Evolutionary conservation across 2,329 filamentous ascomycete genomes (phyloP).

Genomic region (Xylariaceae sp.): DNA sequence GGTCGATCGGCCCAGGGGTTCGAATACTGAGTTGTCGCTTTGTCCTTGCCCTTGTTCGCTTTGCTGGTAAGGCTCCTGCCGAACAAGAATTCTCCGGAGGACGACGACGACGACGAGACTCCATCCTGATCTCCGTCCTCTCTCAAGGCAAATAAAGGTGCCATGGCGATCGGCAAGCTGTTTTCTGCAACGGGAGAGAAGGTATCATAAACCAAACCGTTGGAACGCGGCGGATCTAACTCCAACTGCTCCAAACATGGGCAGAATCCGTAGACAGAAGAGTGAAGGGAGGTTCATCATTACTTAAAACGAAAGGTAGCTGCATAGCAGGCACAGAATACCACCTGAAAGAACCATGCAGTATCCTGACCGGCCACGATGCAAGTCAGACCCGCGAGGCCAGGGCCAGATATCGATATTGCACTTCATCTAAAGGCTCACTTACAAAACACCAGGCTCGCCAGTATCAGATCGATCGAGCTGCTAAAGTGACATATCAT

Average conservation of each 20-base stretch:
- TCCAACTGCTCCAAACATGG: no score
- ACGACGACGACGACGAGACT: neutral
- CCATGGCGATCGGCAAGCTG: neutral
- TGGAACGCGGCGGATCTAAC: neutral
- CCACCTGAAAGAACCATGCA: no score
- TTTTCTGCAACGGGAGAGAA: neutral
- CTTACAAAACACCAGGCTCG: no score
- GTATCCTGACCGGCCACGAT: no score
- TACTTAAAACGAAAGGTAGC: neutral
- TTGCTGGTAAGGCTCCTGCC: neutral
- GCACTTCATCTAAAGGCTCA: no score
- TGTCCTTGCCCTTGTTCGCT: constrained; percentile 7
- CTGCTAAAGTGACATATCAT: no score
- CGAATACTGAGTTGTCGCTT: neutral
- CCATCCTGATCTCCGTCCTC: constrained; percentile 2
- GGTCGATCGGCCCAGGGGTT: constrained; percentile 31
- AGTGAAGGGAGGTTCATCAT: constrained; percentile 3
- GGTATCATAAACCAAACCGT: neutral
- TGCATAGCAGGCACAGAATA: no score
- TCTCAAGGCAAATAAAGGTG: neutral
- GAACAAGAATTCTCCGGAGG: no score
- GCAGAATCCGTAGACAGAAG: neutral
- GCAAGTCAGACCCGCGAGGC: no score
- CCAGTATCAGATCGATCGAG: no score
- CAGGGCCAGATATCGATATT: no score